These are phyloP conservation scores for Leptoxyphium fumago DNA, from an alignment of 2,329 filamentous ascomycete species.

Conservation along the genomic window DNA sequence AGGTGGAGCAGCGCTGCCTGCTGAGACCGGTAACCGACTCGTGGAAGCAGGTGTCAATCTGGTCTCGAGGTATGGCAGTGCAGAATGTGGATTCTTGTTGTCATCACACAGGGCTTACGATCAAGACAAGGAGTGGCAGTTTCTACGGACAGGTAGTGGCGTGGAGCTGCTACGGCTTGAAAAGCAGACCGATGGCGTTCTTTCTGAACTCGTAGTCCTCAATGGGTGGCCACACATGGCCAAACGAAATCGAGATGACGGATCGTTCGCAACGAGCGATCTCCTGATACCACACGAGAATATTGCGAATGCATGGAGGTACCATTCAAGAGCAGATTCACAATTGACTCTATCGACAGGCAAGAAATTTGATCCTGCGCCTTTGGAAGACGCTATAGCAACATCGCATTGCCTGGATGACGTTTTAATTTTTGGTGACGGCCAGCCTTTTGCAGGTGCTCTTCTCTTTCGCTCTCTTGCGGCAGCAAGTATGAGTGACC, in stretches of 20 bases:
- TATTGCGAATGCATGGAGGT: constrained; percentile 43
- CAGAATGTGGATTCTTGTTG: constrained; percentile 51
- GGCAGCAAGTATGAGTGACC: constrained; percentile 15
- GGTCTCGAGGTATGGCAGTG: constrained; percentile 48
- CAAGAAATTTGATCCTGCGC: constrained; percentile 54
- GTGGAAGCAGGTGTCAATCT: constrained; percentile 39
- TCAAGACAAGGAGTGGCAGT: constrained; percentile 46
- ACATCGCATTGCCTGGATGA: constrained; percentile 33
- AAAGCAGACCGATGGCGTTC: constrained; percentile 20
- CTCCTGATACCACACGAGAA: constrained; percentile 42
- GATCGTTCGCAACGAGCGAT: constrained; percentile 49
- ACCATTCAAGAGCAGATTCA: constrained; percentile 46
- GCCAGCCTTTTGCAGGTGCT: constrained; percentile 39
- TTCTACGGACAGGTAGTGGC: constrained; percentile 32
- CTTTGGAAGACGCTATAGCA: constrained; percentile 42
- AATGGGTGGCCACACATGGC: constrained; percentile 44
- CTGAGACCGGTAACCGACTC: constrained; percentile 38
- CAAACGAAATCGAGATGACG: constrained; percentile 43
- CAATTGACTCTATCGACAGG: constrained; percentile 49
- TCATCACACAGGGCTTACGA: constrained; percentile 44
- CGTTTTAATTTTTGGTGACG: constrained; percentile 47
- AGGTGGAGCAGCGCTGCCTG: constrained; percentile 45
- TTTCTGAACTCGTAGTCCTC: constrained; percentile 42
- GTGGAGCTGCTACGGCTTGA: constrained; percentile 31
- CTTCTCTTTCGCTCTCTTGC: constrained; percentile 35